Conservation (phyloP, 2,329 filamentous ascomycete species). For the Talaromyces sp. region DNA sequence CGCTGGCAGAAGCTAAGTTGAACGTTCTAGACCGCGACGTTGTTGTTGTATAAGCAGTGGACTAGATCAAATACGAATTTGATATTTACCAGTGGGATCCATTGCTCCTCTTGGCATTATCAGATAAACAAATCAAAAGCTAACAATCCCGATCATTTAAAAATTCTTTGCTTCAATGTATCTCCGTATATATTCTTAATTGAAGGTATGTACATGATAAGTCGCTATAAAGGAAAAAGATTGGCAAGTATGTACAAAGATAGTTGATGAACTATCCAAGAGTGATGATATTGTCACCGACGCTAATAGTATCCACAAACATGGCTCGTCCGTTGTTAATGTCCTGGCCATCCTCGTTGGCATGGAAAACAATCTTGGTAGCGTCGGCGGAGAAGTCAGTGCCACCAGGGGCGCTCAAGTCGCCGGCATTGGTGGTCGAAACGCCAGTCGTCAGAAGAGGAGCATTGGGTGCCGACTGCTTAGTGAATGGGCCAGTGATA, state of each 20-base stretch:
- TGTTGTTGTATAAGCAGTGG: neutral
- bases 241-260: neutral
- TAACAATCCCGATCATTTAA: neutral
- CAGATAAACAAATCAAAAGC: neutral
- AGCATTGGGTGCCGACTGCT: conserved; percentile 13
- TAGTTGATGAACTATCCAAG: neutral
- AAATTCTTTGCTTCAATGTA: neutral
- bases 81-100: neutral
- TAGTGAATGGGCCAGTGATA: conserved; percentile 24
- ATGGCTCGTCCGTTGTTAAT: conserved; percentile 16
- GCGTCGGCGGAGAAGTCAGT: conserved; percentile 22
- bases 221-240: neutral
- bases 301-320: conserved; percentile 15
- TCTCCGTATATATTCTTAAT: neutral
- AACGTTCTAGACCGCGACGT: neutral
- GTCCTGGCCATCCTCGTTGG: conserved; percentile 17
- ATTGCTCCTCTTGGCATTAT: neutral
- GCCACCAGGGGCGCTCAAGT: conserved; percentile 24
- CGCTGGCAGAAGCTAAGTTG: neutral
- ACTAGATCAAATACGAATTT: neutral
- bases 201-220: neutral
- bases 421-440: conserved; percentile 15
- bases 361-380: conserved; percentile 23
- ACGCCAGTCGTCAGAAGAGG: conserved; percentile 23
- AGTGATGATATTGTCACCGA: conserved; percentile 5